These are phyloP conservation scores for Hamamelis virginiana DNA, from an alignment of 164 flowering plant genomes.

Conservation along the genomic window DNA sequence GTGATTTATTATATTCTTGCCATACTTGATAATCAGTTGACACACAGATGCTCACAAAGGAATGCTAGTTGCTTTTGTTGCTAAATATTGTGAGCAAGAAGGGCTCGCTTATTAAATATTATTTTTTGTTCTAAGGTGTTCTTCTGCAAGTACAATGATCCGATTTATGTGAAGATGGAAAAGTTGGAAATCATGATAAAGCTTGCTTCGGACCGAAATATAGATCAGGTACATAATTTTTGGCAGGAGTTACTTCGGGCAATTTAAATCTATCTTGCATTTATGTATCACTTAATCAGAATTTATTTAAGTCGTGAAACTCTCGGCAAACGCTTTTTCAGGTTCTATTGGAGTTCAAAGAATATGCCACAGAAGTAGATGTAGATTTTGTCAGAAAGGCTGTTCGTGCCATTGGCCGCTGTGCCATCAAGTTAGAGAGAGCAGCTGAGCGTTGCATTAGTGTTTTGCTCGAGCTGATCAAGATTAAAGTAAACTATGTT, in stretches of 20 bases:
- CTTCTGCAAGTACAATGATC: constrained; percentile 99
- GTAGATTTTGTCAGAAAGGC: constrained; percentile 99
- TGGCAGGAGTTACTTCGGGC: not conserved
- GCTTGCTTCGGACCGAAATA: constrained; percentile 97
- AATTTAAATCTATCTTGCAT: not conserved
- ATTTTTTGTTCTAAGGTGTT: constrained; percentile 62
- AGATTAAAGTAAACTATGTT: constrained; percentile 98
- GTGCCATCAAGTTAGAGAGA: constrained; percentile 97
- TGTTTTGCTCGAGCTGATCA: constrained; percentile 96
- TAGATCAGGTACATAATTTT: constrained; percentile 79
- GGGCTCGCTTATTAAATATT: not conserved
- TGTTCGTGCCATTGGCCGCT: constrained; percentile 99
- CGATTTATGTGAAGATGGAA: constrained; percentile 97
- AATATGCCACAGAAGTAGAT: constrained; percentile 99
- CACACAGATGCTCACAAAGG: not conserved
- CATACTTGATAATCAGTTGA: not conserved
- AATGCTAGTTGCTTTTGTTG: not conserved
- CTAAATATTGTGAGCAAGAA: not conserved
- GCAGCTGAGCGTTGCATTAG: constrained; percentile 99
- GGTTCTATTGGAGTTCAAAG: constrained; percentile 98
- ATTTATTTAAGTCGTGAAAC: constrained; percentile 6
- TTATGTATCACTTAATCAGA: not conserved
- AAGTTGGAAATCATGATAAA: constrained; percentile 97
- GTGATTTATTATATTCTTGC: constrained; percentile 28
- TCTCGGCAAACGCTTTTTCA: constrained; percentile 22